Percentiles rank a stretch among this genome's conserved stretches.
phyloP scores from a whole-genome alignment of 176 grass and related monocot genomes.

The Zoysia japonica region DNA sequence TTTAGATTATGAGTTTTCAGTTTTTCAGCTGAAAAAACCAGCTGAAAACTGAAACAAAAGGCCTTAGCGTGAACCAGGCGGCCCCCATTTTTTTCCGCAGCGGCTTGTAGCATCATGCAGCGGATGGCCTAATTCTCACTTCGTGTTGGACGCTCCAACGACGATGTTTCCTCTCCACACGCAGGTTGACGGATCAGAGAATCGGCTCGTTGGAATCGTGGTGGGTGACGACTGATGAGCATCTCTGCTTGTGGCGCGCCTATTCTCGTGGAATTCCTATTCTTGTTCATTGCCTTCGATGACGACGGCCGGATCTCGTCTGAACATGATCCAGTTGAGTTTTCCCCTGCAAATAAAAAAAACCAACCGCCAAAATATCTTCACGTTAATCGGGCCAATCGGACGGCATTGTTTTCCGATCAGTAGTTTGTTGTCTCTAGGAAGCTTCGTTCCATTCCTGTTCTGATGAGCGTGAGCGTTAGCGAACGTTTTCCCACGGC shows the following conservation, averaged over 20 bases:
- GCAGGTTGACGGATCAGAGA: not conserved
- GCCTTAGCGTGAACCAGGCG: no score
- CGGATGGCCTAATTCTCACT: slow-evolving; percentile 17
- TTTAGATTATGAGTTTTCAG: no score
- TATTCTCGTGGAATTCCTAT: not conserved
- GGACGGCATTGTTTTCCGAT: not conserved
- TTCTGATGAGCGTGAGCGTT: not conserved
- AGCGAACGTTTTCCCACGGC: not conserved
- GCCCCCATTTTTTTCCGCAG: not conserved
- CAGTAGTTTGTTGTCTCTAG: not conserved
- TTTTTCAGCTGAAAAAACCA: no score
- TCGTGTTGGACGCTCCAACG: not conserved
- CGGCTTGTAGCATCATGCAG: slow-evolving; percentile 17
- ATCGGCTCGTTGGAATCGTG: not conserved
- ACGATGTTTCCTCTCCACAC: not conserved
- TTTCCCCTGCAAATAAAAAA: not conserved
- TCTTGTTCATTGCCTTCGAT: not conserved
- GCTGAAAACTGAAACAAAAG: no score
- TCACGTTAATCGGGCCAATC: not conserved
- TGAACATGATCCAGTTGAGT: not conserved
- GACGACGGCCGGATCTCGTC: not conserved
- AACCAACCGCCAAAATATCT: not conserved
- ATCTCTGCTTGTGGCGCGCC: not conserved
- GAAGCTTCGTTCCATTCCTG: not conserved
- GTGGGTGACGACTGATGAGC: not conserved